Percentiles rank a stretch among this genome's conserved stretches.
phyloP scores from a whole-genome alignment of 176 grass and related monocot genomes.

The Carex scoparia region DNA sequence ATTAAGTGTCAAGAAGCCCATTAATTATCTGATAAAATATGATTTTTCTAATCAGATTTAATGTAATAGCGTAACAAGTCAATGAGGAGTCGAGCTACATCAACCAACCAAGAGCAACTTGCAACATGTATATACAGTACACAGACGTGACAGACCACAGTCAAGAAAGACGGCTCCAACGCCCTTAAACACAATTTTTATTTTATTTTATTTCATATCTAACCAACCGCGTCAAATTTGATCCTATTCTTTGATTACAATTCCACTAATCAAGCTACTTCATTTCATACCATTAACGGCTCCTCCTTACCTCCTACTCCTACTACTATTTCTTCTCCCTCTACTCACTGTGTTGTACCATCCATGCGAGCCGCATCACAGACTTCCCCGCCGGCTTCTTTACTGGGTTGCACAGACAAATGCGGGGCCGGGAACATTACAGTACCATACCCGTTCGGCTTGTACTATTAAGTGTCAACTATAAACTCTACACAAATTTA shows the following conservation, averaged over 20 bases:
- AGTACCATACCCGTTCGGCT: constrained; percentile 56
- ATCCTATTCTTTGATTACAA: background rate
- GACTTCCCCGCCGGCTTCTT: background rate
- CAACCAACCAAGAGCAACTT: background rate
- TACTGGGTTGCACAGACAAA: constrained; percentile 31
- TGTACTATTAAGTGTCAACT: background rate
- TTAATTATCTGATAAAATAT: no score
- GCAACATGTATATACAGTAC: background rate
- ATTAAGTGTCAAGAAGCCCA: no score
- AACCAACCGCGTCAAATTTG: background rate
- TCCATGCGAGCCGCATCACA: background rate
- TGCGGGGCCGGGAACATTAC: constrained; percentile 31
- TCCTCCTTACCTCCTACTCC: background rate
- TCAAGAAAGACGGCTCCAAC: background rate
- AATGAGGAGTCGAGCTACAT: no score
- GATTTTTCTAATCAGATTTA: no score
- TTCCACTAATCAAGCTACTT: background rate
- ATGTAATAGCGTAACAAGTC: no score
- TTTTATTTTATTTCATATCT: background rate
- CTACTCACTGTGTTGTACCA: background rate
- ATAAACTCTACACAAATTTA: no score
- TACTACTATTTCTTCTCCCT: background rate
- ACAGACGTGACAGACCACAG: background rate
- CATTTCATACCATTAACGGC: background rate
- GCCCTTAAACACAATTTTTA: background rate